phyloP scores from a whole-genome alignment of 176 grass and related monocot genomes.

The Hordeum marinum region DNA sequence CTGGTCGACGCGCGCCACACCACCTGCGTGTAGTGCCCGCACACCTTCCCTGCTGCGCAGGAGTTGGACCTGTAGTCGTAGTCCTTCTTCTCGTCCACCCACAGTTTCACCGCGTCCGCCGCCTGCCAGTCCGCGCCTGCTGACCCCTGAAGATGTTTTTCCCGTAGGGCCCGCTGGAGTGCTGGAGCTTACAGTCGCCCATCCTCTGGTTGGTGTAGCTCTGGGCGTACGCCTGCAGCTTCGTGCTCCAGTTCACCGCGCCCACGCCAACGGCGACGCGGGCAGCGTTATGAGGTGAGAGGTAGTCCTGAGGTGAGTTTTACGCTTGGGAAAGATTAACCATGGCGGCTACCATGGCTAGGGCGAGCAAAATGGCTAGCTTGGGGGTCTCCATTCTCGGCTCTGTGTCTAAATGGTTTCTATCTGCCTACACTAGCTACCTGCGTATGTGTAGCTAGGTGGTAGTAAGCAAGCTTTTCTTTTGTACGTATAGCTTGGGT shows the following conservation, averaged over 20 bases:
- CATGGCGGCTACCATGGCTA: constrained; percentile 1
- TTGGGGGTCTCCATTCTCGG: not conserved
- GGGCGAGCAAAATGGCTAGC: not conserved
- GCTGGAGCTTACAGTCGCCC: constrained; percentile 20
- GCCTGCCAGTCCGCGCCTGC: constrained; percentile 9
- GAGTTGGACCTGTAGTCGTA: constrained; percentile 34
- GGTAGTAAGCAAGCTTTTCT: not conserved
- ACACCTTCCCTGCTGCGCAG: not conserved
- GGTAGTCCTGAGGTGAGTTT: not conserved
- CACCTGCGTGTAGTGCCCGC: constrained; percentile 55
- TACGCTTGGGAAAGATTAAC: not conserved
- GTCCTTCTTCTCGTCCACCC: constrained; percentile 35
- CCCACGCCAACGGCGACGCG: constrained; percentile 24
- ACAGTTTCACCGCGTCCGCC: constrained; percentile 6
- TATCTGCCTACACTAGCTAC: no score
- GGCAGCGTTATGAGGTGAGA: constrained; percentile 22
- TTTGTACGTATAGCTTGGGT: not conserved
- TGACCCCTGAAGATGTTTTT: constrained; percentile 33
- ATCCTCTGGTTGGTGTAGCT: constrained; percentile 20
- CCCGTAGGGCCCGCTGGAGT: constrained; percentile 32
- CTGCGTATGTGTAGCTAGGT: not conserved
- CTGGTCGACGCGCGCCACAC: constrained; percentile 8
- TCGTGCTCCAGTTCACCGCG: constrained; percentile 21
- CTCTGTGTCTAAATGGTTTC: not conserved
- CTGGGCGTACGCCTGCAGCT: constrained; percentile 18